Evolutionary conservation across 208 protist genomes (phyloP).

Genomic region (Crithidia fasciculata): DNA sequence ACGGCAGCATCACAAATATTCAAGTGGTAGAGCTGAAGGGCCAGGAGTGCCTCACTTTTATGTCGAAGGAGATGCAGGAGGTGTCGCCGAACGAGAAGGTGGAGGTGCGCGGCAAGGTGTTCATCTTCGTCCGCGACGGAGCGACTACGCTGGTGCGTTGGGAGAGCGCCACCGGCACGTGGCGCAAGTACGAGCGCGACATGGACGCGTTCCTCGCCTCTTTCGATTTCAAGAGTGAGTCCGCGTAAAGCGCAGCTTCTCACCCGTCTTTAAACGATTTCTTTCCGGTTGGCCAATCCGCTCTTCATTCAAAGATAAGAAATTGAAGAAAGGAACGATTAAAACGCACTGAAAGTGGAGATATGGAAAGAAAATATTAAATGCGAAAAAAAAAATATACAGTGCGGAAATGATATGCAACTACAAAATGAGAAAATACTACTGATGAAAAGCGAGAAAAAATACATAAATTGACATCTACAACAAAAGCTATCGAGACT

Average conservation of each 20-base stretch:
- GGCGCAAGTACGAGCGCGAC: slow-evolving; percentile 71
- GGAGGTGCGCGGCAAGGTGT: slow-evolving; percentile 68
- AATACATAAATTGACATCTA: not conserved
- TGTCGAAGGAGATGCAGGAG: slow-evolving; percentile 82
- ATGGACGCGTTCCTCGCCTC: slow-evolving; percentile 74
- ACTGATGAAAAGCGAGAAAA: not conserved
- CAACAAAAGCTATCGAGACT: not conserved
- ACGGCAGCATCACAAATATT: slow-evolving; percentile 62
- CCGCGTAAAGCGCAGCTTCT: slow-evolving; percentile 6
- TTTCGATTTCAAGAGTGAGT: slow-evolving; percentile 42
- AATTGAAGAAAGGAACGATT: too few species aligned
- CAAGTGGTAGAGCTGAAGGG: slow-evolving; percentile 40
- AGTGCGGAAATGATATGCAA: too few species aligned
- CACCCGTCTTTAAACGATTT: too few species aligned
- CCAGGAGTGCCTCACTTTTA: slow-evolving; percentile 68
- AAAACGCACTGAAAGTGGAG: too few species aligned
- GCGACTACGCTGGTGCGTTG: slow-evolving; percentile 75
- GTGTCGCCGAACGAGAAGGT: slow-evolving; percentile 57
- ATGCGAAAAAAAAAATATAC: too few species aligned
- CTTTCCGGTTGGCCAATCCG: too few species aligned
- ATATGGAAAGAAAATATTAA: too few species aligned
- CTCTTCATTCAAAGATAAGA: too few species aligned
- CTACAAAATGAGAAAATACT: not conserved
- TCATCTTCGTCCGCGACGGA: slow-evolving; percentile 71
- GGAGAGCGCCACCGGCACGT: slow-evolving; percentile 56